Conservation (phyloP, 2,329 filamentous ascomycete genomes). For the Parastagonospora nodorum region DNA sequence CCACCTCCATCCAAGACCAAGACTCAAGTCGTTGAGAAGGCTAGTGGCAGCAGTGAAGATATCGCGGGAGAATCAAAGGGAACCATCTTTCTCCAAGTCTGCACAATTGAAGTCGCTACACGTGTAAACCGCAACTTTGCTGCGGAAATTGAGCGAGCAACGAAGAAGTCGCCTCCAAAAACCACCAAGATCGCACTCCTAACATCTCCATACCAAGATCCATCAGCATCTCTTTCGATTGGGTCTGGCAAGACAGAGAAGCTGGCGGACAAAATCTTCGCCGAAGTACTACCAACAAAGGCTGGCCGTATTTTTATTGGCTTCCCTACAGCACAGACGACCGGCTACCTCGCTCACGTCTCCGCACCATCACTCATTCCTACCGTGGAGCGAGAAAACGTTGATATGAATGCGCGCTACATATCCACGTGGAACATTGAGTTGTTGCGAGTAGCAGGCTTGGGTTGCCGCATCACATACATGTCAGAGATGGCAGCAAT, state of each 20-base stretch:
- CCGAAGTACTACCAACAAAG: constrained; percentile 85
- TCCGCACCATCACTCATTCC: constrained; percentile 96
- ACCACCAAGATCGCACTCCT: constrained; percentile 83
- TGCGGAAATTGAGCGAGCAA: constrained; percentile 88
- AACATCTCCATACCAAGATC: constrained; percentile 88
- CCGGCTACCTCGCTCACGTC: constrained; percentile 89
- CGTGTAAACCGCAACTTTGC: constrained; percentile 74
- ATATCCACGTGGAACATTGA: constrained; percentile 96
- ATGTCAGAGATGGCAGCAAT: constrained; percentile 73
- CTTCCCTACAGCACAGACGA: constrained; percentile 96
- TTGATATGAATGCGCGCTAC: constrained; percentile 93
- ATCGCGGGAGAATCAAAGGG: constrained; percentile 72
- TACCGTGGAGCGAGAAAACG: constrained; percentile 94
- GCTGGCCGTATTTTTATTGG: constrained; percentile 95
- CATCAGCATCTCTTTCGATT: constrained; percentile 65
- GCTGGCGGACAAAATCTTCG: constrained; percentile 78
- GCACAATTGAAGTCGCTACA: constrained; percentile 80
- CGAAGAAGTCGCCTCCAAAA: constrained; percentile 94
- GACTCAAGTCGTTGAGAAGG: constrained; percentile 20
- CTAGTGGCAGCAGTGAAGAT: constrained; percentile 58
- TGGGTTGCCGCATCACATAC: constrained; percentile 87
- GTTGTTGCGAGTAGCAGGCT: constrained; percentile 86
- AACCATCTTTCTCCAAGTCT: constrained; percentile 87
- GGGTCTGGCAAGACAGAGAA: constrained; percentile 55
- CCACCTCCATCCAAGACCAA: constrained; percentile 29